Conservation (phyloP, 2,329 filamentous ascomycete genomes). For the Sarocladium oryzae region DNA sequence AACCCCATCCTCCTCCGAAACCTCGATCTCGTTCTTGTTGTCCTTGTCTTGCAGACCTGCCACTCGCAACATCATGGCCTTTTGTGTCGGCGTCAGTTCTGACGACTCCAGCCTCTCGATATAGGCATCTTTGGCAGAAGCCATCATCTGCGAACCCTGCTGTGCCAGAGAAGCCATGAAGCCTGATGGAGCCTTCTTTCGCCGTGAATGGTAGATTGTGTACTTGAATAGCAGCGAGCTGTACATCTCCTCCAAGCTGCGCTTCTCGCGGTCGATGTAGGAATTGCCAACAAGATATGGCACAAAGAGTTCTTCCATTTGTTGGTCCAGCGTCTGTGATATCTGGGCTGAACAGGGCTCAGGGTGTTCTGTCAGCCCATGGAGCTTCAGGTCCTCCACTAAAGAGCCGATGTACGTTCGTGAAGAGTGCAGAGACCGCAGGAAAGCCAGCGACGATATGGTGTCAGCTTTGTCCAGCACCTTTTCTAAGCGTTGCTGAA, state of each 20-base stretch:
- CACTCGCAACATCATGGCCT: slow-evolving; percentile 81
- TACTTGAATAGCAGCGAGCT: slow-evolving; percentile 94
- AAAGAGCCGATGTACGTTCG: slow-evolving; percentile 80
- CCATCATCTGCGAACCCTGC: slow-evolving; percentile 80
- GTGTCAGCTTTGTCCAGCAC: slow-evolving; percentile 91
- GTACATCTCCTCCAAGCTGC: slow-evolving; percentile 71
- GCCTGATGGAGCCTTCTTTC: slow-evolving; percentile 82
- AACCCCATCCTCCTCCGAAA: slow-evolving; percentile 81
- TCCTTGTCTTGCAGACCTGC: slow-evolving; percentile 74
- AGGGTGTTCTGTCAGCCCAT: slow-evolving; percentile 91
- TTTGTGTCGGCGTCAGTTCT: slow-evolving; percentile 81
- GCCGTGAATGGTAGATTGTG: slow-evolving; percentile 83
- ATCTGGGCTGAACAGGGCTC: slow-evolving; percentile 85
- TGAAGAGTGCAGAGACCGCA: slow-evolving; percentile 85
- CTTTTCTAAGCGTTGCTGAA: slow-evolving; percentile 92
- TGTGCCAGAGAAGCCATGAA: slow-evolving; percentile 92
- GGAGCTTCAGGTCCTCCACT: slow-evolving; percentile 87
- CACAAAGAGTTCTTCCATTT: slow-evolving; percentile 71
- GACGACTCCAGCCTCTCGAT: slow-evolving; percentile 83
- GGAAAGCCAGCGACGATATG: slow-evolving; percentile 84
- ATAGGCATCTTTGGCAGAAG: slow-evolving; percentile 85
- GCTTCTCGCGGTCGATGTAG: slow-evolving; percentile 64
- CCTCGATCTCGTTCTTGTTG: slow-evolving; percentile 80
- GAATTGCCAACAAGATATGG: slow-evolving; percentile 63
- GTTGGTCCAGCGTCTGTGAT: slow-evolving; percentile 65